A percentile compares a stretch with the other conserved stretches of the same genome.
Conservation (phyloP, 768 basidiomycete genomes). For the Trametes villosa region DNA sequence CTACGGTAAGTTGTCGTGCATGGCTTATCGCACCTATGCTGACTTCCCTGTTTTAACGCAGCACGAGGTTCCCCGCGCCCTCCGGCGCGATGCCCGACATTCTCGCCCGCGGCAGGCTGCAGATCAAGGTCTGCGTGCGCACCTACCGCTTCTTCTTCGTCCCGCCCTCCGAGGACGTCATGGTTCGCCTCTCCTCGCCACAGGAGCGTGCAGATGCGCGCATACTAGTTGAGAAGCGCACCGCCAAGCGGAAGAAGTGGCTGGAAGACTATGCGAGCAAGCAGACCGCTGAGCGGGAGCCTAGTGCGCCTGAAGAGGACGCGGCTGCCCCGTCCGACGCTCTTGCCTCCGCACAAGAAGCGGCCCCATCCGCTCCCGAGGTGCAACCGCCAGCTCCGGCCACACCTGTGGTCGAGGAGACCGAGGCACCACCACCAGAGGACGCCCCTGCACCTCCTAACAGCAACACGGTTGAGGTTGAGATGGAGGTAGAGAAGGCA, state of each 20-base stretch:
- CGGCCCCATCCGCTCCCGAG: too few species aligned
- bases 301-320: background rate
- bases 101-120: constrained; percentile 56
- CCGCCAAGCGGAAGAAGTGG: constrained; percentile 30
- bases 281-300: constrained; percentile 1
- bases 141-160: constrained; percentile 86
- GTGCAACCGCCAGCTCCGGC: too few species aligned
- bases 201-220: constrained; percentile 43
- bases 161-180: constrained; percentile 64
- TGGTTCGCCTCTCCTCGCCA: constrained; percentile 50
- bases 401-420: too few species aligned
- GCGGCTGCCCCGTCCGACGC: background rate
- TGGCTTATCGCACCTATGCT: background rate
- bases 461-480: constrained; percentile 2
- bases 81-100: constrained; percentile 18
- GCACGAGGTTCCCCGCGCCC: constrained; percentile 46
- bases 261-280: constrained; percentile 28
- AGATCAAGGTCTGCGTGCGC: constrained; percentile 84
- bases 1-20: constrained; percentile 50
- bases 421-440: background rate
- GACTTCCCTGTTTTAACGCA: background rate
- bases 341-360: background rate
- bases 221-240: constrained; percentile 19
- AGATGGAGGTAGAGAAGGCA: background rate
- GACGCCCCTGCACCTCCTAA: background rate